Evolutionary conservation across 129 eudicot genomes (phyloP).

Genomic region (Lactuca sativa): DNA sequence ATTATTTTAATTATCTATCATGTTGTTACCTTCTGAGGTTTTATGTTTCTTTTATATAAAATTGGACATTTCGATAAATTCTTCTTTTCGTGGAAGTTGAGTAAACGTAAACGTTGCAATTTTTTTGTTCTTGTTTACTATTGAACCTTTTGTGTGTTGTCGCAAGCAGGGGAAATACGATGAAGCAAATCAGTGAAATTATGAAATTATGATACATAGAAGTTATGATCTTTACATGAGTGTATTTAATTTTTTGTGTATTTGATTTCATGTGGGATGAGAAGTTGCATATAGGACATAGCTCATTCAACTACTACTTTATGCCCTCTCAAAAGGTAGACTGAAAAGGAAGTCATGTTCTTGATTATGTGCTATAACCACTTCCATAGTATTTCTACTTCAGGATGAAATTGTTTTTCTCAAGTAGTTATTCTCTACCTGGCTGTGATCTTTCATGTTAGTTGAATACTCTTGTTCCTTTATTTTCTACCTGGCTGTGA

Average conservation of each 20-base stretch:
- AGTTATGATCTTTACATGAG: neutral
- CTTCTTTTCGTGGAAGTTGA: conserved; percentile 3
- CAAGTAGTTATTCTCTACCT: no score
- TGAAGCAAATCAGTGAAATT: neutral
- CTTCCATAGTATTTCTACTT: conserved; percentile 1
- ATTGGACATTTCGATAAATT: neutral
- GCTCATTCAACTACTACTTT: neutral
- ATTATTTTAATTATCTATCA: neutral
- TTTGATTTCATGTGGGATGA: no score
- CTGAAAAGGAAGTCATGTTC: neutral
- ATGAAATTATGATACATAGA: conserved; percentile 9
- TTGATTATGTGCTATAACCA: neutral
- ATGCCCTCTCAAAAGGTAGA: neutral
- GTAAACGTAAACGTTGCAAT: conserved; percentile 2
- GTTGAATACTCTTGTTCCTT: no score
- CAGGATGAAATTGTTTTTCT: no score
- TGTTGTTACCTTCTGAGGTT: neutral
- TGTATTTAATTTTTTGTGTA: conserved; percentile 6
- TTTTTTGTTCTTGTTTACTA: conserved; percentile 1
- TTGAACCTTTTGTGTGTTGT: neutral
- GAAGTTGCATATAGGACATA: neutral
- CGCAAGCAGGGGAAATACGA: neutral
- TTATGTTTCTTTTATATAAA: neutral
- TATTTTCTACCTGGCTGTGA: no score
- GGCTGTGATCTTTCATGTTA: no score